A percentile compares a stretch with the other conserved stretches of the same genome.
These are phyloP conservation scores for Platanthera zijinensis DNA, from an alignment of 106 monocot genomes.

Conservation along the genomic window DNA sequence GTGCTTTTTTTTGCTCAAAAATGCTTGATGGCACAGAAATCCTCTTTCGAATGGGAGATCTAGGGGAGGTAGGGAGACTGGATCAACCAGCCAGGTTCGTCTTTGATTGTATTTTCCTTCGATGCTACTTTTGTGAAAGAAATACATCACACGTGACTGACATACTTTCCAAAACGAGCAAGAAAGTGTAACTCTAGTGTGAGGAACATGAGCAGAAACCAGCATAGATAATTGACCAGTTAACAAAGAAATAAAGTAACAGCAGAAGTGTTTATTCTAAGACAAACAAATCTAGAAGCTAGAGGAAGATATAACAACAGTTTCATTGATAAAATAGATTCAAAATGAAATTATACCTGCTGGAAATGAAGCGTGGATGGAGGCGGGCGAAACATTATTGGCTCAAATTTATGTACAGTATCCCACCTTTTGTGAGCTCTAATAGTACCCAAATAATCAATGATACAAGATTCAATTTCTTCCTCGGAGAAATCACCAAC, in stretches of 20 bases:
- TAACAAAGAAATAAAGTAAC: not conserved
- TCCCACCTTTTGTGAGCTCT: slow-evolving; percentile 14
- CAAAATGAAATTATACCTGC: slow-evolving; percentile 43
- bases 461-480: slow-evolving; percentile 87
- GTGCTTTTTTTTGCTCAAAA: not conserved
- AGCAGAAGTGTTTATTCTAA: not conserved
- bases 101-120: not conserved
- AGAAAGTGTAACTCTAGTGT: not conserved
- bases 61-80: not conserved
- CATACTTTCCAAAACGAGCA: not conserved
- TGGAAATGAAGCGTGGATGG: slow-evolving; percentile 81
- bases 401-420: slow-evolving; percentile 16
- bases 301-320: slow-evolving; percentile 8
- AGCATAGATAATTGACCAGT: not conserved
- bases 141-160: not conserved
- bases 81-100: not conserved
- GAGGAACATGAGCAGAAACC: not conserved
- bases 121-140: not conserved
- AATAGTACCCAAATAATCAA: slow-evolving; percentile 94
- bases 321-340: not conserved
- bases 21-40: not conserved
- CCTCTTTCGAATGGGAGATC: not conserved
- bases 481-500: slow-evolving; percentile 92
- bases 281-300: not conserved
- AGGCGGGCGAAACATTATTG: slow-evolving; percentile 57